Conservation (phyloP, 139 green algal genomes). For the Picochlorum sp. region DNA sequence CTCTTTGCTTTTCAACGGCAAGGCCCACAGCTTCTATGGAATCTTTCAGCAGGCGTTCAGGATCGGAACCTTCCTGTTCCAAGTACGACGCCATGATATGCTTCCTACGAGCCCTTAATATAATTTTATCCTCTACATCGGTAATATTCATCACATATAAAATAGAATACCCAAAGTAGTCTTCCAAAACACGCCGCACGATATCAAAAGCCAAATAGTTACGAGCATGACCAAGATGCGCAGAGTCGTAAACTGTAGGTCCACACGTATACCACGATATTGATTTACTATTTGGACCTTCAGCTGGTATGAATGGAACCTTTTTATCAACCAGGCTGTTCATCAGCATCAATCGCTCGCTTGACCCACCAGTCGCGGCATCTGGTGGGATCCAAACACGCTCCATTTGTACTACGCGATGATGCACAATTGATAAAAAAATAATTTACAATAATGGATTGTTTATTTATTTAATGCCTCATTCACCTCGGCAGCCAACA, state of each 20-base stretch:
- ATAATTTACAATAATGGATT: too few relatives aligned
- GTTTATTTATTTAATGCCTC: too few relatives aligned
- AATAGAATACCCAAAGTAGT: conserved; percentile 92
- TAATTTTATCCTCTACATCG: conserved; percentile 93
- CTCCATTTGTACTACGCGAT: not conserved
- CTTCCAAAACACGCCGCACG: conserved; percentile 85
- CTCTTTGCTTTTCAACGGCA: conserved; percentile 29
- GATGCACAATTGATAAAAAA: not conserved
- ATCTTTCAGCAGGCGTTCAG: conserved; percentile 1
- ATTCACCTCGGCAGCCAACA: too few relatives aligned
- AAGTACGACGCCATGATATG: conserved; percentile 72
- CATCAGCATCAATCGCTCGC: conserved; percentile 46
- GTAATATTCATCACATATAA: conserved; percentile 98
- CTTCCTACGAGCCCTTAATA: conserved; percentile 77
- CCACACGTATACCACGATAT: conserved; percentile 91
- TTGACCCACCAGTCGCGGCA: not conserved
- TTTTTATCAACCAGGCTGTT: conserved; percentile 82
- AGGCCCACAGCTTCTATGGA: conserved; percentile 11
- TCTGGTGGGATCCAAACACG: not conserved
- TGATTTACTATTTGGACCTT: conserved; percentile 44
- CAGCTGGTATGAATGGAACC: conserved; percentile 64
- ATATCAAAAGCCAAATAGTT: conserved; percentile 99
- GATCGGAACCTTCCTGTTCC: not conserved
- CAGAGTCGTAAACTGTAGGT: conserved; percentile 91
- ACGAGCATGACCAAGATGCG: conserved; percentile 90